Conservation (phyloP, 2,329 filamentous ascomycete genomes). For the Beauveria asiatica region DNA sequence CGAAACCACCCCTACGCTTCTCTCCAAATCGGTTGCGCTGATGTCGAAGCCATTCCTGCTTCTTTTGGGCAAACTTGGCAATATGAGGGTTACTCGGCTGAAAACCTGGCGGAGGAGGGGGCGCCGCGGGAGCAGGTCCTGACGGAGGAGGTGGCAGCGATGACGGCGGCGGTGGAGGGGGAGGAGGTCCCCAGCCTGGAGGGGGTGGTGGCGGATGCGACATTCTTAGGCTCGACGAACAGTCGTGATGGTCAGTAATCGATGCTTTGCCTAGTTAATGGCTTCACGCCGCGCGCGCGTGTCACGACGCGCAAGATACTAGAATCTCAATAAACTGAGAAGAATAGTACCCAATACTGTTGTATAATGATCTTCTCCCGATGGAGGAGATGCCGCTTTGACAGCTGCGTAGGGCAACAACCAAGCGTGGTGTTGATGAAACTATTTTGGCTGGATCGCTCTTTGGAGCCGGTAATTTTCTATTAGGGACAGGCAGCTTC, state of each 20-base stretch:
- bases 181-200: constrained; percentile 52
- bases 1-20: constrained; percentile 92
- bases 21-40: constrained; percentile 92
- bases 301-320: constrained; percentile 22
- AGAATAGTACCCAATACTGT: constrained; percentile 11
- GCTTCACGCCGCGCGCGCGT: constrained; percentile 28
- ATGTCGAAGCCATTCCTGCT: constrained; percentile 92
- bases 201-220: constrained; percentile 47
- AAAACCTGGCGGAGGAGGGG: constrained; percentile 78
- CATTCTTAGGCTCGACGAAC: constrained; percentile 32
- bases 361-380: constrained; percentile 10
- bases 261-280: constrained; percentile 17
- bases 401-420: constrained; percentile 22
- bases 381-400: constrained; percentile 21
- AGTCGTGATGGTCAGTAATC: constrained; percentile 2
- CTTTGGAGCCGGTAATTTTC: constrained; percentile 25
- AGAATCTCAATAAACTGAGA: neutral
- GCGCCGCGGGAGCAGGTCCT: constrained; percentile 52
- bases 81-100: constrained; percentile 73
- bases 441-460: constrained; percentile 7
- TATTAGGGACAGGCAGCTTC: constrained; percentile 1
- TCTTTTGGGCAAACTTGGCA: constrained; percentile 96
- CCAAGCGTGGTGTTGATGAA: constrained; percentile 21
- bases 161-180: constrained; percentile 45
- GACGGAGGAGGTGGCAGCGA: constrained; percentile 49